Evolutionary conservation across 306 rosid genomes (phyloP), one percentile per base, ranked within the genome.

Genomic region (Malus asiatica): DNA sequence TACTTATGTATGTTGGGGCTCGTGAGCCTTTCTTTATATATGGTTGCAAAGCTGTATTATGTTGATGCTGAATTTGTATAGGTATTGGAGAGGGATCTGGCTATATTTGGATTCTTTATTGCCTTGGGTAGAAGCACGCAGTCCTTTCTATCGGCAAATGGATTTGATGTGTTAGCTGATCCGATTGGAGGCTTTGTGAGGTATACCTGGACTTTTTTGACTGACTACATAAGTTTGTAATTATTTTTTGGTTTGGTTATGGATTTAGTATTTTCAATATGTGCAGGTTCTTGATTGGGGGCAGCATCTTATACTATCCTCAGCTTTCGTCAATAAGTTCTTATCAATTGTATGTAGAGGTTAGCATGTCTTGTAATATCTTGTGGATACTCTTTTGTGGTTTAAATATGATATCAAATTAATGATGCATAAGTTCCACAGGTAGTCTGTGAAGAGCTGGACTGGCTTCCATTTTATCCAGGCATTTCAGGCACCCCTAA

Each of bases 381-480:
- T 67, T 76, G 35, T 71, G 42, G 71, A 76, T 20, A 44, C 58
- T 66, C 69, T 73, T 74, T 79, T 66, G 58, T 67, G 63, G 73
- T 77, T 71, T 68, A 71, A 70, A 83, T 78, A 42, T 68, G 67
- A 74, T 78, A 76, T 69, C 72, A 73, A 64, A 78, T 79, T 75
- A 64, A 78, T 79, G 19, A 78, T 70, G 51, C 59, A 60, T 77
- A 73, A 53, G 76, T 72, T 86, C 79, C 83, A 27, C 79, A 92
- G 98, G 98, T 96, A 76, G 99, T 96, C 78, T 92, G 99, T 77
- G 99, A 96, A 88, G 99, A 96, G 89, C 87, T 96, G 84, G 98
- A 96, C 42, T 96, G 99, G 99, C 93, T 96, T 76, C 91, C 93
- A 68, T 92, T 92, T 88, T 96, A 90, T 84, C 97, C 97, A 20